Percentiles rank a stretch among this genome's conserved stretches.
Conservation (phyloP, 2,329 filamentous ascomycete species). For the Phaeosphaeriaceae sp. region DNA sequence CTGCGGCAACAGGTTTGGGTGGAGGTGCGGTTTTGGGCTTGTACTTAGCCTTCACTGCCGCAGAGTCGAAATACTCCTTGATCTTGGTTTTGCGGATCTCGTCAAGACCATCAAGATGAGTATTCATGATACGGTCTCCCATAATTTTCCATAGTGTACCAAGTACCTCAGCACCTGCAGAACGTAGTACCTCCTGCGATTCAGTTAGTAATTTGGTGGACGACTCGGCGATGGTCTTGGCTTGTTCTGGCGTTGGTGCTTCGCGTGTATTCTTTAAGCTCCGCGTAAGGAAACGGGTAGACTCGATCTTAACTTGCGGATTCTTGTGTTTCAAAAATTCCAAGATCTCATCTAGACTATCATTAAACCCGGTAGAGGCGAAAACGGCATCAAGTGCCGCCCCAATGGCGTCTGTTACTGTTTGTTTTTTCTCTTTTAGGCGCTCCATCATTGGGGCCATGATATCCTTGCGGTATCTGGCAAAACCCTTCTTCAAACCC, state of each 20-base stretch:
- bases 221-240: conserved; percentile 82
- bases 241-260: conserved; percentile 83
- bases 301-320: conserved; percentile 95
- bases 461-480: conserved; percentile 78
- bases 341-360: conserved; percentile 89
- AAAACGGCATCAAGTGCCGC: conserved; percentile 79
- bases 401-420: conserved; percentile 85
- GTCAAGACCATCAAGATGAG: conserved; percentile 87
- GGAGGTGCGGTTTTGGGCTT: conserved; percentile 82
- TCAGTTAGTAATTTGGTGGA: conserved; percentile 90
- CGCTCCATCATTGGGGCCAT: conserved; percentile 93
- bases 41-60: conserved; percentile 86
- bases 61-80: conserved; percentile 85
- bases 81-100: conserved; percentile 96
- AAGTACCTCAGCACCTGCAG: conserved; percentile 88
- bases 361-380: conserved; percentile 71
- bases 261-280: conserved; percentile 82
- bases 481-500: conserved; percentile 78
- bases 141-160: conserved; percentile 99
- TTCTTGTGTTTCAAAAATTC: conserved; percentile 92
- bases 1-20: conserved; percentile 59
- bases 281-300: conserved; percentile 89
- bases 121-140: conserved; percentile 93
- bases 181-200: conserved; percentile 81
- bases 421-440: conserved; percentile 94